A percentile compares a stretch with the other conserved stretches of the same genome.
These are phyloP conservation scores for Sordariomycetes sp. DNA, from an alignment of 2,329 filamentous ascomycete species.

Conservation along the genomic window DNA sequence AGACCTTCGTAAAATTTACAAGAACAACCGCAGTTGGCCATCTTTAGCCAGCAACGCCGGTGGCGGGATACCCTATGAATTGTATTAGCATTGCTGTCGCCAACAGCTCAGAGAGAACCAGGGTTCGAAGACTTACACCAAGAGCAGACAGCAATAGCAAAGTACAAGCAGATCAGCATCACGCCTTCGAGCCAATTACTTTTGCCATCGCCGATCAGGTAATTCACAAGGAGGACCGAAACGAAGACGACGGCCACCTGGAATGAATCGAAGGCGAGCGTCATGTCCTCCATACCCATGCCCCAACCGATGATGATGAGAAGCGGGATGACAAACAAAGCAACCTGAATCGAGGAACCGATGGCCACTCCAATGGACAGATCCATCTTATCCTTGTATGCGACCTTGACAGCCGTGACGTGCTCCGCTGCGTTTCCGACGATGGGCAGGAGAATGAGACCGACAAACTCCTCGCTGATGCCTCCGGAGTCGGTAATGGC, in stretches of 20 bases:
- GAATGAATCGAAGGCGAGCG: constrained; percentile 78
- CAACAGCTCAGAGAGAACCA: background rate
- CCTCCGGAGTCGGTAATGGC: constrained; percentile 49
- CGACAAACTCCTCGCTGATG: constrained; percentile 67
- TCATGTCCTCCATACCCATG: constrained; percentile 64
- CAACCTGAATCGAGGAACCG: constrained; percentile 71
- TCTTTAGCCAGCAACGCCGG: background rate
- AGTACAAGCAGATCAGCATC: constrained; percentile 21
- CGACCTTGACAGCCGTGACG: constrained; percentile 51
- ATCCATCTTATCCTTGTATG: constrained; percentile 51
- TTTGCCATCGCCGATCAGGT: constrained; percentile 73
- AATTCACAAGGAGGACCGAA: constrained; percentile 76
- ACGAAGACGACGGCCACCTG: constrained; percentile 82
- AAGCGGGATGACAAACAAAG: constrained; percentile 68
- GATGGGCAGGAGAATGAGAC: constrained; percentile 65
- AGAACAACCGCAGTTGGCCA: too few relatives aligned
- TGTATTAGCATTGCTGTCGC: background rate
- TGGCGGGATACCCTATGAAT: background rate
- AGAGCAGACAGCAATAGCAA: background rate
- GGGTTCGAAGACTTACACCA: background rate
- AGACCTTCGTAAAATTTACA: too few relatives aligned
- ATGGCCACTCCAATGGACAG: constrained; percentile 52
- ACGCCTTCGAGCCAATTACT: constrained; percentile 77
- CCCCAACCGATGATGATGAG: constrained; percentile 73
- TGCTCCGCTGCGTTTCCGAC: constrained; percentile 56